Conservation (phyloP, 2,329 filamentous ascomycete genomes). For the Scleromitrula shiraiana region DNA sequence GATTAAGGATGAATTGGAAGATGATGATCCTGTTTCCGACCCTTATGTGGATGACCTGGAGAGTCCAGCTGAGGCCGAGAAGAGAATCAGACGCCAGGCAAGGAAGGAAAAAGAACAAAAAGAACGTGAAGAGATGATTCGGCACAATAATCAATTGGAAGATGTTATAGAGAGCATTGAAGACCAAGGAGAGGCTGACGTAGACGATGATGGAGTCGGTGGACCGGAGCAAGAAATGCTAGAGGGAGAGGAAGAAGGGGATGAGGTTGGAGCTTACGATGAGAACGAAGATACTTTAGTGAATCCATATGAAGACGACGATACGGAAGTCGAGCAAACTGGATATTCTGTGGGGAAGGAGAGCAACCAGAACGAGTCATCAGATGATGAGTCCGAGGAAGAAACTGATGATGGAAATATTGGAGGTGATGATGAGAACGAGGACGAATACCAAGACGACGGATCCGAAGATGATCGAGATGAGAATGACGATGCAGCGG, state of each 20-base stretch:
- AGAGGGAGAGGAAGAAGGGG: background rate
- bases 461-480: background rate
- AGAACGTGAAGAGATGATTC: slow-evolving; percentile 5
- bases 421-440: background rate
- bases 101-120: slow-evolving; percentile 1
- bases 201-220: background rate
- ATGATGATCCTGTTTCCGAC: slow-evolving; percentile 18
- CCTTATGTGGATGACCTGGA: slow-evolving; percentile 15
- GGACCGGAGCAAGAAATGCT: background rate
- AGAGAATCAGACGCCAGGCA: background rate
- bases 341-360: background rate
- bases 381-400: background rate
- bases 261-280: too few relatives aligned
- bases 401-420: background rate
- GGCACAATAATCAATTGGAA: background rate
- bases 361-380: background rate
- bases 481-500: background rate
- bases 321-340: background rate
- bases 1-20: slow-evolving; percentile 24
- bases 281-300: too few relatives aligned
- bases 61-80: background rate
- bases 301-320: too few relatives aligned
- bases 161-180: background rate
- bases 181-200: background rate
- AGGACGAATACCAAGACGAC: background rate